Evolutionary conservation across 768 basidiomycete species (phyloP).

Genomic region (Termitomyces eurrhizus): DNA sequence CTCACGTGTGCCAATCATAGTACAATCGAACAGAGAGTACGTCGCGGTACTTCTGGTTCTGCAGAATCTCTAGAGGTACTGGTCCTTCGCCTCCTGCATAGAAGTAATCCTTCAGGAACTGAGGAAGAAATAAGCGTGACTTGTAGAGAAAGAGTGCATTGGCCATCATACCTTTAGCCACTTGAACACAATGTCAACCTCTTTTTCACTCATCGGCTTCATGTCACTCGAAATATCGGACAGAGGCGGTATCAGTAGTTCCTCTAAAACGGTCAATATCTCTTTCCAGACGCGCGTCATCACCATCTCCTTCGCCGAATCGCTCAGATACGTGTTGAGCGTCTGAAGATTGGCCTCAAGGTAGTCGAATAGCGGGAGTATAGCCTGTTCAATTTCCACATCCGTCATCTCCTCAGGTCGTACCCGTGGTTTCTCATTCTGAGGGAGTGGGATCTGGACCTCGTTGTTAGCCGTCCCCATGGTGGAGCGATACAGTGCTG

Average conservation of each 20-base stretch:
- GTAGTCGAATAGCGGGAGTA: slow-evolving; percentile 90
- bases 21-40: slow-evolving; percentile 87
- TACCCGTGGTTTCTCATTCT: slow-evolving; percentile 70
- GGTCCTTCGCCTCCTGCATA: slow-evolving; percentile 92
- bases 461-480: slow-evolving; percentile 63
- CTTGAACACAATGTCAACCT: slow-evolving; percentile 98
- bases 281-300: slow-evolving; percentile 97
- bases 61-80: slow-evolving; percentile 77
- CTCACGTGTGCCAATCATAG: slow-evolving; percentile 94
- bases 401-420: slow-evolving; percentile 84
- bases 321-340: slow-evolving; percentile 83
- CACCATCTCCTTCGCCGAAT: slow-evolving; percentile 84
- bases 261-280: slow-evolving; percentile 80
- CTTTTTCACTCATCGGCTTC: slow-evolving; percentile 91
- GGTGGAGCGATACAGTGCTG: slow-evolving; percentile 78
- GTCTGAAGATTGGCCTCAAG: slow-evolving; percentile 92
- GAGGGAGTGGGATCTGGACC: slow-evolving; percentile 73
- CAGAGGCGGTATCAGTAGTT: slow-evolving; percentile 85
- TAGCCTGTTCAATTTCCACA: slow-evolving; percentile 91
- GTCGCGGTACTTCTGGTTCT: slow-evolving; percentile 94
- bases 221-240: slow-evolving; percentile 84
- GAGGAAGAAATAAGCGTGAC: slow-evolving; percentile 6
- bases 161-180: slow-evolving; percentile 75
- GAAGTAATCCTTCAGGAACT: slow-evolving; percentile 96
- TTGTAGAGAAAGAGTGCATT: not conserved